Conservation (phyloP, 257 asterid species). For the Solanum etuberosum region DNA sequence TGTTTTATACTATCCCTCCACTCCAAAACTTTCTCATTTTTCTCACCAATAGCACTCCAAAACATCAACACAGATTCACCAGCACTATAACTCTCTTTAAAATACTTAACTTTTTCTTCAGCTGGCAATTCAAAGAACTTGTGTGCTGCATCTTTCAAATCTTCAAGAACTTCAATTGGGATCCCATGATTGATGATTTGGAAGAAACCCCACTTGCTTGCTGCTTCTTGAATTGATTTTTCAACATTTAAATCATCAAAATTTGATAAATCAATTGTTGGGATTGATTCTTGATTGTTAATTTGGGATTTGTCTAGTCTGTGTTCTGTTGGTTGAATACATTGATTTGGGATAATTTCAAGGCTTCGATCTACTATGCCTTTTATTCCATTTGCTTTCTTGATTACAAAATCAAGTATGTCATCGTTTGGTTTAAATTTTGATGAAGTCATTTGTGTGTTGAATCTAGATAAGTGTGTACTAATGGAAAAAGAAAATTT, state of each 20-base stretch:
- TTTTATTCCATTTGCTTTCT: constrained; percentile 31
- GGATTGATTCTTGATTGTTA: constrained; percentile 20
- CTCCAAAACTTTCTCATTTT: constrained; percentile 32
- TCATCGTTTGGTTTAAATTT: neutral
- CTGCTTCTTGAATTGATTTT: constrained; percentile 30
- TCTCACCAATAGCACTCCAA: neutral
- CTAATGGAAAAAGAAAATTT: neutral
- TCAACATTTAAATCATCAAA: constrained; percentile 19
- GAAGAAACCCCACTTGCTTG: constrained; percentile 39
- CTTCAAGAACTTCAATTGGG: constrained; percentile 34
- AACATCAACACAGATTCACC: constrained; percentile 18
- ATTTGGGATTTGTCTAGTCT: constrained; percentile 12
- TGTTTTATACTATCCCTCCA: constrained; percentile 46
- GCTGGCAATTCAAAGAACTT: constrained; percentile 31
- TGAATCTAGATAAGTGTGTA: neutral
- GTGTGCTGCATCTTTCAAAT: constrained; percentile 19
- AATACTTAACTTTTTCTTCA: constrained; percentile 32
- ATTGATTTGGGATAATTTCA: constrained; percentile 13
- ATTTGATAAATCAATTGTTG: constrained; percentile 34
- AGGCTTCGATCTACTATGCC: constrained; percentile 31
- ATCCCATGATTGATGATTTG: constrained; percentile 45
- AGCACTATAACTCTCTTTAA: constrained; percentile 26
- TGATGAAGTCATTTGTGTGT: neutral
- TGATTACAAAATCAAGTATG: constrained; percentile 22
- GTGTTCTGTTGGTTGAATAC: constrained; percentile 26